These are phyloP conservation scores for Penicillium thymicola DNA, from an alignment of 2,329 filamentous ascomycete species.

Conservation along the genomic window DNA sequence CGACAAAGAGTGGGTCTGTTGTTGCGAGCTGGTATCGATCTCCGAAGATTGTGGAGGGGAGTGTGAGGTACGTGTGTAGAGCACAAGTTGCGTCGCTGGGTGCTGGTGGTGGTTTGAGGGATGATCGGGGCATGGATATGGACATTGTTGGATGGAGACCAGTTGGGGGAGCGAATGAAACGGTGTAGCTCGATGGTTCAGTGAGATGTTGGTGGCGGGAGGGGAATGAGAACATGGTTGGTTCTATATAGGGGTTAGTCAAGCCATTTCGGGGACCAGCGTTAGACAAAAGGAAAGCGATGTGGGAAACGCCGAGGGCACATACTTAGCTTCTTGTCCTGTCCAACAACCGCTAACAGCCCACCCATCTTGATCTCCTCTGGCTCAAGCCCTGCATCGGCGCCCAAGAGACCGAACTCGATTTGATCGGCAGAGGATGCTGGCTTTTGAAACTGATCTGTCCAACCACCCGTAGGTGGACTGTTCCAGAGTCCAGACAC, in stretches of 20 bases:
- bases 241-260: conserved; percentile 46
- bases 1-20: conserved; percentile 63
- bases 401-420: conserved; percentile 76
- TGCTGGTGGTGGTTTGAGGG: conserved; percentile 48
- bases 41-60: conserved; percentile 77
- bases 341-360: conserved; percentile 72
- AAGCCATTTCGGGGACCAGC: background rate
- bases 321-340: conserved; percentile 64
- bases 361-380: conserved; percentile 78
- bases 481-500: conserved; percentile 61
- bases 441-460: conserved; percentile 40
- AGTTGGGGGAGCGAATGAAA: conserved; percentile 65
- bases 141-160: conserved; percentile 81
- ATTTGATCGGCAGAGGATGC: conserved; percentile 51
- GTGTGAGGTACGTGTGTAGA: conserved; percentile 75
- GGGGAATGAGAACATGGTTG: conserved; percentile 79
- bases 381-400: conserved; percentile 56
- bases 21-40: conserved; percentile 77
- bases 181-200: conserved; percentile 54
- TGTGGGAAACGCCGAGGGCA: background rate
- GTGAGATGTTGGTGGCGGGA: conserved; percentile 67
- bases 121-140: conserved; percentile 57
- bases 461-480: conserved; percentile 44
- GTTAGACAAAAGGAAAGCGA: background rate
- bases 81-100: conserved; percentile 58